Conservation (phyloP, 2,329 filamentous ascomycete genomes). For the Sarocladium strictum region DNA sequence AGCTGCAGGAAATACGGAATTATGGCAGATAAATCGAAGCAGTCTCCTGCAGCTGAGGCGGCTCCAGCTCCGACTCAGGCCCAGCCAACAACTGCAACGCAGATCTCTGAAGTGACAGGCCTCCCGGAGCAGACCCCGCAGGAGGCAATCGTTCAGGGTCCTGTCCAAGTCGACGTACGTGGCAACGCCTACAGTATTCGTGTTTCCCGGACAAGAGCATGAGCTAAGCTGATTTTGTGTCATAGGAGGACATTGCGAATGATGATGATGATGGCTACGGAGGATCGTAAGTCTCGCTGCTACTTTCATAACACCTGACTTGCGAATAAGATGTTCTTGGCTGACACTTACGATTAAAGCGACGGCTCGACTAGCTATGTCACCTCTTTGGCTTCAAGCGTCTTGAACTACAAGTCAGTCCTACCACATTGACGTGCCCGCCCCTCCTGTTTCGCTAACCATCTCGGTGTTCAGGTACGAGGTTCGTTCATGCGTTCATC, state of each 20-base stretch:
- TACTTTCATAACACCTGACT: neutral
- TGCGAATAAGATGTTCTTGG: neutral
- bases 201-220: neutral
- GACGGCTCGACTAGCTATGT: neutral
- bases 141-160: slow-evolving; percentile 4
- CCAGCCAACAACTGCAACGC: neutral
- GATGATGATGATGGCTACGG: slow-evolving; percentile 7
- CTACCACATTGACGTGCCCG: neutral
- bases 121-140: slow-evolving; percentile 4
- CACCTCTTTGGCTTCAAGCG: neutral
- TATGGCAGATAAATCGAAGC: neutral
- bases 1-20: neutral
- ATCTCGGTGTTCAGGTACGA: neutral
- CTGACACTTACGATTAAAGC: neutral
- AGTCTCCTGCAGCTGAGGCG: neutral
- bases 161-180: slow-evolving; percentile 4
- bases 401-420: slow-evolving; percentile 6
- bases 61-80: neutral
- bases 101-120: slow-evolving; percentile 1
- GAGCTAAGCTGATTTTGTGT: neutral
- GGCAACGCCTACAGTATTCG: neutral
- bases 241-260: neutral
- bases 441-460: neutral
- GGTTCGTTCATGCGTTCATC: neutral
- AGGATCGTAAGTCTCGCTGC: neutral